Conservation (phyloP, 768 basidiomycete genomes). For the Mycena kentingensis region DNA sequence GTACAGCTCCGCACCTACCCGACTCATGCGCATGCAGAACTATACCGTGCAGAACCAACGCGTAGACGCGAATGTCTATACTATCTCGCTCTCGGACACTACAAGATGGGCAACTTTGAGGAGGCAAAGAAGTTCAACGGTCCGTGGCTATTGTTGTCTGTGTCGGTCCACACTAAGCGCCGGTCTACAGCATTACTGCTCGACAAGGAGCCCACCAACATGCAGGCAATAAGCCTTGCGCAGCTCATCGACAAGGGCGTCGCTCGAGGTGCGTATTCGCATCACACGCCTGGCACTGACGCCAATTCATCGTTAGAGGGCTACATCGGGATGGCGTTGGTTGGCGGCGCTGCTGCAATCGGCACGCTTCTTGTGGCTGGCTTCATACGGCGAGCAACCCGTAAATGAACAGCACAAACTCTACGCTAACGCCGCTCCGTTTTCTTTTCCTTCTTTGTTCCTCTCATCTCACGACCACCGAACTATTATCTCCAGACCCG, state of each 20-base stretch:
- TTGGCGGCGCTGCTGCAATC: slow-evolving; percentile 85
- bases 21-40: slow-evolving; percentile 53
- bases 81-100: slow-evolving; percentile 94
- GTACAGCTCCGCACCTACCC: background rate
- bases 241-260: slow-evolving; percentile 87
- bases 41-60: slow-evolving; percentile 85
- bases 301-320: slow-evolving; percentile 73
- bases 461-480: background rate
- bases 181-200: slow-evolving; percentile 72
- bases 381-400: slow-evolving; percentile 81
- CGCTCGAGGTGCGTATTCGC: slow-evolving; percentile 61
- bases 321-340: slow-evolving; percentile 98
- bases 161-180: slow-evolving; percentile 3
- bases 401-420: slow-evolving; percentile 40
- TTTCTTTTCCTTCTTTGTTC: background rate
- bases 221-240: slow-evolving; percentile 86
- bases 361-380: slow-evolving; percentile 74
- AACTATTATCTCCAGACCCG: background rate
- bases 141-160: slow-evolving; percentile 40
- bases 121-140: slow-evolving; percentile 93
- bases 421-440: slow-evolving; percentile 16
- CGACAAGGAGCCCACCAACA: slow-evolving; percentile 89
- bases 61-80: slow-evolving; percentile 94
- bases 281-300: slow-evolving; percentile 6
- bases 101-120: slow-evolving; percentile 94